Base-by-base conservation (phyloP, 1,284 basidiomycete species). In the Sporisorium sorghi region DNA sequence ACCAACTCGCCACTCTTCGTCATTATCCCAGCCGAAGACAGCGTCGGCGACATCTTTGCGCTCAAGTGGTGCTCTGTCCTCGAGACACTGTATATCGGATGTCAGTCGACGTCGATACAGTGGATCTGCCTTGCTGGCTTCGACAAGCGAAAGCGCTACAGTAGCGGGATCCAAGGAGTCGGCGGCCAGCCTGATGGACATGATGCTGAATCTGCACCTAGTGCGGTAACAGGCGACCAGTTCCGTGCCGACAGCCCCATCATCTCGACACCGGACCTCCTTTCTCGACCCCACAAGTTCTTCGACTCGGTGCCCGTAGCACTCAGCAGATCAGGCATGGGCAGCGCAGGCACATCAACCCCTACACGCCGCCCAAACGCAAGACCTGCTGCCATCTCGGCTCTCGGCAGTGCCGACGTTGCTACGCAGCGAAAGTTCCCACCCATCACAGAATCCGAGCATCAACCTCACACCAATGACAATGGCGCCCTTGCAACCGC, bases 1-100 rank as follows among this genome's bases (percentile, higher is more conserved):
- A 90, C 89, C 0, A 88, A 96, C 15, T 85, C 87, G 14, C 89
- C 90, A 5, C 85, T 97, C 37, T 94, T 91, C 81, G 87, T 93
- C 51, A 88, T 98, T 35, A 88, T 90, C 61, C 93, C 95, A 0
- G 92, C 93, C 78, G 88, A 91, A 58, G 93, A 95, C 77, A 91
- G 90, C 3, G 90, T 94, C 2, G 95, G 95, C 39, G 96, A 97
- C 83, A 89, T 97, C 55, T 95, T 94, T 86, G 57, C 75, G 12
- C 87, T 98, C 2, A 89, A 89, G 0, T 98, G 93, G 92, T 90
- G 90, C 14, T 86, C 90, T 1, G 83, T 86, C 11, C 87, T 90
- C 10, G 89, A 90, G 68, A 92, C 91, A 0, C 87, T 97, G 40
- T 96, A 92, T 84, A 87, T 97, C 57, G 94, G 94, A 14, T 76